Evolutionary conservation across 192 early-diverging fungal genomes (phyloP), one percentile per base, ranked within the genome.

Genomic region (Podochytrium sp.): DNA sequence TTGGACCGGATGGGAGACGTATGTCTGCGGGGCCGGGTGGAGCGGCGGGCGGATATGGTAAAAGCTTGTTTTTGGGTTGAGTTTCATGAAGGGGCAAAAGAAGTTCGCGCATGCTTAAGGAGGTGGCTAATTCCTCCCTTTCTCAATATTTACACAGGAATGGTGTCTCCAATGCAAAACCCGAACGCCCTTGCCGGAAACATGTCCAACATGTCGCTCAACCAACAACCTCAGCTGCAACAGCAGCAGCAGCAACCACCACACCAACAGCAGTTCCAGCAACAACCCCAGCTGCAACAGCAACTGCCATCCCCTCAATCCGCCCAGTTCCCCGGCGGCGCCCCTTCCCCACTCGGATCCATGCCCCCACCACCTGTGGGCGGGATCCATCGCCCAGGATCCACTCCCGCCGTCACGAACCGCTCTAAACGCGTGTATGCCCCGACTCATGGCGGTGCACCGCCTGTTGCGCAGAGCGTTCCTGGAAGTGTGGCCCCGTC

Each of bases 371-470:
- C 18, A n/a, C 38, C 52, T 34, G 42, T n/a, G 49, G 41, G 34
- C 41, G 34, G 43, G 16, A 50, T 65, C 33, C 40, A 20, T 4
- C 38, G 41, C 41, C 64, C 64, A 30, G 64, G 59, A 39, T 61
- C 64, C n/a, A 27, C 56, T 61, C 25, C 59, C 20, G 30, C 14
- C 2, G 41, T 18, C 27, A 65, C 72, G 16, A 32, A 34, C 43
- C 57, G 72, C 2, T 47, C 72, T 52, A 74, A 74, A 38, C 18
- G 72, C 1, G 72, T 74, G 20, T 74, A 74, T 52, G 72, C 60
- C 3, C 18, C 32, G 2, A 23, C 65, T 2, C 49, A 39, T n/a
- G 38, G 68, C n/a, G 29, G 16, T 10, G 23, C 65, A 10, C 42
- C 47, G n/a, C 18, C 33, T 40, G 57, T 53, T n/a, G 23, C 25